Evolutionary conservation across 1,284 basidiomycete genomes (phyloP), one percentile per base, ranked within the genome.

Genomic region (Retiboletus fuscus): DNA sequence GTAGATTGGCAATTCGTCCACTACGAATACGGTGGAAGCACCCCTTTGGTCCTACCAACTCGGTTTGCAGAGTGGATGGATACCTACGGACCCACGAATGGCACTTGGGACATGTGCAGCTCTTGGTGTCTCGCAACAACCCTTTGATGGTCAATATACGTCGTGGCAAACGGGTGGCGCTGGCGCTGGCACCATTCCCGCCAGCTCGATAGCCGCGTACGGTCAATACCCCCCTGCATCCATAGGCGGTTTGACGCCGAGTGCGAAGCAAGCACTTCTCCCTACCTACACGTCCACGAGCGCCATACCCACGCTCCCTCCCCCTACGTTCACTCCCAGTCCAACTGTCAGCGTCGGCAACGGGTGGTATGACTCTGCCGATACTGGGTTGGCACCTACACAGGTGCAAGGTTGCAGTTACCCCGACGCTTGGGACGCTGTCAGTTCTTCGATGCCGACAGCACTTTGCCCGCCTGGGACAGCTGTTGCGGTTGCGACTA

Each of bases 31-130:
- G 24, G 89, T 94, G 13, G 86, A 90, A 77, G 83, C 93, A 5
- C 93, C 94, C 34, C 85, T 92, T 47, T 94, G 95, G 95, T 92
- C 93, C 53, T 96, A 96, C 84, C 83, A 91, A 76, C 92, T 95
- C 72, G 96, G 96, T 47, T 85, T 95, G 57, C 82, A 89, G 75
- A 83, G 90, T 65, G 96, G 95, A 16, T 97, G 91, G 91, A 92
- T 96, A 73, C 94, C 95, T 24, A 84, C 82, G 1, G 93, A 97
- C 82, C 96, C 96, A 26, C 87, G 95, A 71, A 81, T 79, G 24
- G 89, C 91, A 3, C 67, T 85, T 30, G 96, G 96, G 39, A 88
- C 84, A 46, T 97, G 96, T 79, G 85, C 82, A 46, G 81, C 85
- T 8, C 82, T 91, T 63, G 87, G 90, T 46, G 86, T 87, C 5